A percentile compares a stretch with the other conserved stretches of the same genome.
phyloP scores from a whole-genome alignment of 1,284 basidiomycete species.

The Schizophyllum commune region DNA sequence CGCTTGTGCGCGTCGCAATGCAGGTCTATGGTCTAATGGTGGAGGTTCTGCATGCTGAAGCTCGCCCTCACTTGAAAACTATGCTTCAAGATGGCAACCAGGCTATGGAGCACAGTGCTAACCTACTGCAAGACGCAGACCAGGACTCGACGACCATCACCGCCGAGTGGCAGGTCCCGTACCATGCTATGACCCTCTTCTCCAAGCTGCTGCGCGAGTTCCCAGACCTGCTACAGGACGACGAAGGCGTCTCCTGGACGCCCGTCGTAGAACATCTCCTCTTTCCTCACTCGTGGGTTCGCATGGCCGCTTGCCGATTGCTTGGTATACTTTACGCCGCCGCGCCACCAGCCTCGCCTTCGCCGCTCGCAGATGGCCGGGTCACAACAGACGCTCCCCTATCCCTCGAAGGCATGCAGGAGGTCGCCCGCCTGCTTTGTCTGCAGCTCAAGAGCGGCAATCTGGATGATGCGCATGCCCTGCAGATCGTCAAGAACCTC shows the following conservation, averaged over 20 bases:
- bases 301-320: conserved; percentile 73
- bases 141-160: conserved; percentile 41
- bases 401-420: conserved; percentile 51
- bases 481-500: conserved; percentile 92
- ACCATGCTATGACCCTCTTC: conserved; percentile 69
- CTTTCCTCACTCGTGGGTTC: conserved; percentile 94
- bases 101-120: conserved; percentile 42
- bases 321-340: conserved; percentile 66
- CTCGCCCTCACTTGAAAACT: conserved; percentile 37
- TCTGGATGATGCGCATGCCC: conserved; percentile 68
- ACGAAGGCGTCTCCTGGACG: conserved; percentile 52
- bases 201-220: conserved; percentile 58
- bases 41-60: conserved; percentile 51
- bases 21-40: conserved; percentile 80
- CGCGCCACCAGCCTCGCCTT: conserved; percentile 34
- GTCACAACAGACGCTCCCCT: conserved; percentile 33
- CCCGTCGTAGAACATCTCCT: conserved; percentile 63
- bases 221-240: conserved; percentile 36
- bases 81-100: conserved; percentile 57
- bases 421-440: conserved; percentile 71
- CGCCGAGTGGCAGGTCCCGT: conserved; percentile 75
- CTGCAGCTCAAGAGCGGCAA: conserved; percentile 78
- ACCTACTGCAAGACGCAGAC: conserved; percentile 26
- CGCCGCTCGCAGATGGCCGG: conserved; percentile 21
- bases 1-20: conserved; percentile 64